phyloP scores from a whole-genome alignment of 2,329 filamentous ascomycete species.

The Trichoderma polysporum region DNA sequence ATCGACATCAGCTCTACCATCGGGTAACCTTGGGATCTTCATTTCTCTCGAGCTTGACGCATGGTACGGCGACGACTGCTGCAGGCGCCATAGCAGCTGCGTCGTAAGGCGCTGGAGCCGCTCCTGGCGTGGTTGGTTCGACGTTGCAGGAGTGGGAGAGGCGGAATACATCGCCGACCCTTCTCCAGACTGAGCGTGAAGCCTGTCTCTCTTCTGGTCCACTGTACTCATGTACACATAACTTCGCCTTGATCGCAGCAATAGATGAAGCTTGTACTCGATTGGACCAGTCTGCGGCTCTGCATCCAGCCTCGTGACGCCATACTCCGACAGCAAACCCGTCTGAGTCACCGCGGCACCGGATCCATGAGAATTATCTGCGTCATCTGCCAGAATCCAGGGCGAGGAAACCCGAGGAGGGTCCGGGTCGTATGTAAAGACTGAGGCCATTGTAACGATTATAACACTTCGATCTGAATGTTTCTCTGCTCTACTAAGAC shows the following conservation, averaged over 20 bases:
- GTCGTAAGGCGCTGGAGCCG: constrained; percentile 90
- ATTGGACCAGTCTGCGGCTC: constrained; percentile 93
- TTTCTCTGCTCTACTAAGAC: not conserved
- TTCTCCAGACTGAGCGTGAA: constrained; percentile 10
- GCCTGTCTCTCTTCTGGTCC: constrained; percentile 1
- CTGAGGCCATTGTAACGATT: constrained; percentile 71
- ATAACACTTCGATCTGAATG: not conserved
- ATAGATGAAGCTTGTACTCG: constrained; percentile 93
- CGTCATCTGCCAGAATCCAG: constrained; percentile 66
- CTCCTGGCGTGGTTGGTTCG: constrained; percentile 73
- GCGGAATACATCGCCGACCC: constrained; percentile 12
- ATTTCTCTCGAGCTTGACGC: constrained; percentile 73
- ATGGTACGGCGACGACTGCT: constrained; percentile 92
- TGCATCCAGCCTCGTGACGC: constrained; percentile 74
- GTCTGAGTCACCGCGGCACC: constrained; percentile 27
- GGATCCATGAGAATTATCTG: constrained; percentile 35
- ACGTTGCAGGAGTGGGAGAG: constrained; percentile 41
- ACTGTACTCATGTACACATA: constrained; percentile 70
- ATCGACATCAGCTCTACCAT: constrained; percentile 52
- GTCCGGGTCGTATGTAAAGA: constrained; percentile 92
- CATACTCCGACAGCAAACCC: constrained; percentile 58
- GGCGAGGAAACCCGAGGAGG: constrained; percentile 86
- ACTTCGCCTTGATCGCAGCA: constrained; percentile 73
- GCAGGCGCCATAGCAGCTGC: constrained; percentile 88
- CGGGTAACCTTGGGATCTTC: constrained; percentile 72